Evolutionary conservation across 2,329 filamentous ascomycete species (phyloP), one percentile per base, ranked within the genome.

Genomic region (Cytospora chrysosperma): DNA sequence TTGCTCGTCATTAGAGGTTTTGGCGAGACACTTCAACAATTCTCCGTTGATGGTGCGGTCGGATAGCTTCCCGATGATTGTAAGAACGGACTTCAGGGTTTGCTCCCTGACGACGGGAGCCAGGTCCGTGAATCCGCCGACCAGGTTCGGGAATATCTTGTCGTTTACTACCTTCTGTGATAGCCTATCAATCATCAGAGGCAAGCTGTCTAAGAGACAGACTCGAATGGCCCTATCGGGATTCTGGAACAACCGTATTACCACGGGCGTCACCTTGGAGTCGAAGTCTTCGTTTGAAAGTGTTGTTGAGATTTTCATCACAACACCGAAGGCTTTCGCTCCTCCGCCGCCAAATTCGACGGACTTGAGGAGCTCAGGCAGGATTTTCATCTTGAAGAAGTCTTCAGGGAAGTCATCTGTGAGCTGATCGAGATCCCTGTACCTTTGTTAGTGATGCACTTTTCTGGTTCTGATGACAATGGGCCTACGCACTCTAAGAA

Each of bases 321-420:
- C 91, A 1, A 96, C 88, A 1, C 83, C 79, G 65, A 99, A 91
- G 0, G 96, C 93, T 72, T 96, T 96, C 0, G 94, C 91, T 0
- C 95, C 95, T 30, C 95, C 95, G 13, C 94, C 95, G 9, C 95
- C 95, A 75, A 97, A 99, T 72, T 99, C 95, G n/a, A 98, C 93
- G 0, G 93, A 97, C 73, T 98, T 99, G n/a, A 99, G 83, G 32
- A 99, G 80, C 73, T 99, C 95, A 0, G 95, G 95, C 10, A 99
- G 82, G 4, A 99, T 88, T 72, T 98, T 99, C 84, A 96, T 91
- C 74, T 96, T 96, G 82, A 98, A 97, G 75, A 97, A 99, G 65
- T 98, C 95, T 72, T 97, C 94, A 0, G 95, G 95, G 66, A 98
- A 97, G 75, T 99, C 93, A 69, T 97, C 92, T 0, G 92, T 90